These are phyloP conservation scores for Neurospora hispaniola DNA, from an alignment of 495 filamentous ascomycete species.

Conservation along the genomic window DNA sequence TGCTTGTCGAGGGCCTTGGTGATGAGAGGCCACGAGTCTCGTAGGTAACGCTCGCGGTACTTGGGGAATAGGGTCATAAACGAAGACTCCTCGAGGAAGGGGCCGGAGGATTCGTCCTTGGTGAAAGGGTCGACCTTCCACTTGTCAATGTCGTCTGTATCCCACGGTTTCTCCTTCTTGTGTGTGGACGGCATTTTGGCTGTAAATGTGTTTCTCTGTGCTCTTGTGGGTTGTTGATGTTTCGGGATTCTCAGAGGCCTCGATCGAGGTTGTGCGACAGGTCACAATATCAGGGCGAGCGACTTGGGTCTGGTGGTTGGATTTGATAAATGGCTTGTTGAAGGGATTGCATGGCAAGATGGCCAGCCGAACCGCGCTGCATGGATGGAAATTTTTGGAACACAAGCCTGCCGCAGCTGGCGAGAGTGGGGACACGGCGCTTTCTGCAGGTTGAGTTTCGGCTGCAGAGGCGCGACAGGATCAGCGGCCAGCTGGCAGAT, in stretches of 20 bases:
- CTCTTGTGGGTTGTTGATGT: not conserved
- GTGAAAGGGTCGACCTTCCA: constrained; percentile 91
- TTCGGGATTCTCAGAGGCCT: not conserved
- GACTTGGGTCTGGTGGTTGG: not conserved
- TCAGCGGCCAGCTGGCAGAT: not conserved
- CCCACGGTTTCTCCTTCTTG: constrained; percentile 93
- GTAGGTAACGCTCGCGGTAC: constrained; percentile 91
- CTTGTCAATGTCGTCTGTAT: constrained; percentile 94
- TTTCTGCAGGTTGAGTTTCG: not conserved
- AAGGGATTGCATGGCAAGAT: not conserved
- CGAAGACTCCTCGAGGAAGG: constrained; percentile 79
- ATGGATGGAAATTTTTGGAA: constrained; percentile 13
- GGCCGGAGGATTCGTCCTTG: constrained; percentile 74
- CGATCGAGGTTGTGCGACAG: not conserved
- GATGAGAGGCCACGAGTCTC: constrained; percentile 76
- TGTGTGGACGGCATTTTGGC: constrained; percentile 78
- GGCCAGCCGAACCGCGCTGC: not conserved
- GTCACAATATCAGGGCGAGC: not conserved
- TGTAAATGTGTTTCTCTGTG: not conserved
- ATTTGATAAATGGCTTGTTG: not conserved
- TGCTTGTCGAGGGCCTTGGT: constrained; percentile 73
- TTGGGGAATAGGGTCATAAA: constrained; percentile 93
- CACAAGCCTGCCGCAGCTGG: constrained; percentile 6
- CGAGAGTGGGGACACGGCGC: constrained; percentile 5
- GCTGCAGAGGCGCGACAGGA: not conserved